These are phyloP conservation scores for Heliosperma pusillum DNA, from an alignment of 148 eudicot species.

Conservation along the genomic window DNA sequence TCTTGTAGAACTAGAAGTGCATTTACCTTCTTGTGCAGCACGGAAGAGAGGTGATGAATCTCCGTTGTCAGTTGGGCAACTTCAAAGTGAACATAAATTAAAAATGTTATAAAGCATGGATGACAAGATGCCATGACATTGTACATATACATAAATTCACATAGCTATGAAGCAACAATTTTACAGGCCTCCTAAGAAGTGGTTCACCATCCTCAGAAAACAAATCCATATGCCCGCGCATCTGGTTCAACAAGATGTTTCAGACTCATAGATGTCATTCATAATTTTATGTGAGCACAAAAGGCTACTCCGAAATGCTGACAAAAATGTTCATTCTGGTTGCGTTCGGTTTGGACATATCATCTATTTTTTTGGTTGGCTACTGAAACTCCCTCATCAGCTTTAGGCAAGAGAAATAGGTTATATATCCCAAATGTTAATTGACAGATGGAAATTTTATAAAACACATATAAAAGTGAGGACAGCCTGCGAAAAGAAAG, in stretches of 20 bases:
- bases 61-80: slow-evolving; percentile 35
- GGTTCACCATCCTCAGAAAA: neutral
- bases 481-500: neutral
- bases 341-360: neutral
- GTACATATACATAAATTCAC: neutral
- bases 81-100: slow-evolving; percentile 10
- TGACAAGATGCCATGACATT: neutral
- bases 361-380: too few species aligned
- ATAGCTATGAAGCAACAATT: neutral
- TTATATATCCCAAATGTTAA: neutral
- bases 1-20: neutral
- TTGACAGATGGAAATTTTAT: too few species aligned
- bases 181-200: neutral
- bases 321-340: neutral
- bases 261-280: neutral
- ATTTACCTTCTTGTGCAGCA: slow-evolving; percentile 34
- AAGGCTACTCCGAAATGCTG: neutral
- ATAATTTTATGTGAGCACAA: neutral
- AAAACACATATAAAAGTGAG: too few species aligned
- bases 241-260: too few species aligned
- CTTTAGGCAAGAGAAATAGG: neutral
- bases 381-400: too few species aligned
- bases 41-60: slow-evolving; percentile 31
- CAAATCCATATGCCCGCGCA: too few species aligned
- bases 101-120: neutral